Percentiles rank a stretch among this genome's conserved stretches.
Evolutionary conservation across 2,329 filamentous ascomycete species (phyloP).

Genomic region (Ophiostoma pallidulum): DNA sequence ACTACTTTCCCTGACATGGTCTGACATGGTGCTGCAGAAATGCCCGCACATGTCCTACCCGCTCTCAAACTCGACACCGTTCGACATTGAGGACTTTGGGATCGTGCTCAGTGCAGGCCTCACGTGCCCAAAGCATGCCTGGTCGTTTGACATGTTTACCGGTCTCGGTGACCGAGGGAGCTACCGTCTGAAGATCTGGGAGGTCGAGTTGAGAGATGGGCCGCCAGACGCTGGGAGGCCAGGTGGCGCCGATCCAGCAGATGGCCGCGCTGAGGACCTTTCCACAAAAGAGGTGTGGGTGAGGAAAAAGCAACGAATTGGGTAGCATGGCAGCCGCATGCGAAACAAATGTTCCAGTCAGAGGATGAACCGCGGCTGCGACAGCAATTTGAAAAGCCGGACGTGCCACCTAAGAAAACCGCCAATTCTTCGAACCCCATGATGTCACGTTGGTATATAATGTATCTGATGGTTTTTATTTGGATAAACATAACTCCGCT

Average conservation of each 20-base stretch:
- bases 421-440: too few species aligned
- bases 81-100: constrained; percentile 62
- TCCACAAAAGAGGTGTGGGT: constrained; percentile 31
- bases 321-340: too few species aligned
- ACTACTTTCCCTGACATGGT: too few species aligned
- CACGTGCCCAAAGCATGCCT: constrained; percentile 58
- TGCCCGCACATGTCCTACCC: constrained; percentile 62
- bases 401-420: too few species aligned
- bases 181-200: constrained; percentile 55
- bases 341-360: too few species aligned
- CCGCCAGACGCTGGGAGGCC: not conserved
- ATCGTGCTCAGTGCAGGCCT: constrained; percentile 52
- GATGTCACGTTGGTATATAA: too few species aligned
- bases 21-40: too few species aligned
- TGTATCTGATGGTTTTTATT: too few species aligned
- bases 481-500: too few species aligned
- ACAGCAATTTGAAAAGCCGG: too few species aligned
- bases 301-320: constrained; percentile 32
- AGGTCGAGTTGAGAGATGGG: constrained; percentile 43
- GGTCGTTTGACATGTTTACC: constrained; percentile 61
- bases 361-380: too few species aligned
- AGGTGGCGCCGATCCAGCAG: not conserved
- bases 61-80: constrained; percentile 51
- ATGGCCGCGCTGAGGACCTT: not conserved
- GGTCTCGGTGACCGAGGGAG: constrained; percentile 52